Percentiles rank a stretch among this genome's conserved stretches.
Conservation (phyloP, 2,329 filamentous ascomycete species). For the Fusarium sterilihyphosum region DNA sequence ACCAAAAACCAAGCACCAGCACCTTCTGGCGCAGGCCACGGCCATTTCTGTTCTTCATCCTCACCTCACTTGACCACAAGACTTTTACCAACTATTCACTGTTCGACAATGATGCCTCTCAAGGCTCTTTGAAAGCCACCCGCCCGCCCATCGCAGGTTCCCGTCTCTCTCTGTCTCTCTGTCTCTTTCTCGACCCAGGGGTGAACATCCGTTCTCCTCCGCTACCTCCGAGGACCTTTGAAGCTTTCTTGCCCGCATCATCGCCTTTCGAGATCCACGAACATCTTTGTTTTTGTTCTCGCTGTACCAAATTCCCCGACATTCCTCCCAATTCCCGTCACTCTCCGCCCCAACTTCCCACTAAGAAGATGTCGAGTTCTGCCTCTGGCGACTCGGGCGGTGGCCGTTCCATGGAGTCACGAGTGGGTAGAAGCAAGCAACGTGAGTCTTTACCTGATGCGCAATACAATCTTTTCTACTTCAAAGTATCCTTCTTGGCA, state of each 20-base stretch:
- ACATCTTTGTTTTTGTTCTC: slow-evolving; percentile 17
- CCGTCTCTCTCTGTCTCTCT: slow-evolving; percentile 7
- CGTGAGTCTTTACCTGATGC: slow-evolving; percentile 66
- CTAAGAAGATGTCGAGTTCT: slow-evolving; percentile 50
- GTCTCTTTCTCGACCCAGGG: slow-evolving; percentile 40
- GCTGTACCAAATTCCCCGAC: slow-evolving; percentile 21
- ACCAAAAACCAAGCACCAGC: slow-evolving; percentile 38
- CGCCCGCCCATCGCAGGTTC: slow-evolving; percentile 41
- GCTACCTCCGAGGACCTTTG: slow-evolving; percentile 31
- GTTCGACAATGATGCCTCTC: slow-evolving; percentile 40
- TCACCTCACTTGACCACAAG: background rate
- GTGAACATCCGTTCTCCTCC: slow-evolving; percentile 39
- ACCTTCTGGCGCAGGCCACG: slow-evolving; percentile 36
- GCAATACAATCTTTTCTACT: background rate
- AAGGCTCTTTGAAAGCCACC: slow-evolving; percentile 40
- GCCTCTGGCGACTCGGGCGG: slow-evolving; percentile 49
- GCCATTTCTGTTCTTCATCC: slow-evolving; percentile 23
- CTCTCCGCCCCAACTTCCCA: slow-evolving; percentile 27
- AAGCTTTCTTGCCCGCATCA: slow-evolving; percentile 25
- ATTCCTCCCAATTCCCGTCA: slow-evolving; percentile 32
- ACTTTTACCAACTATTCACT: slow-evolving; percentile 18
- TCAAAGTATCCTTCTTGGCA: background rate
- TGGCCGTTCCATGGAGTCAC: slow-evolving; percentile 74
- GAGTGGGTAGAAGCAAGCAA: slow-evolving; percentile 81
- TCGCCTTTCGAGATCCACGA: slow-evolving; percentile 22